phyloP scores from a whole-genome alignment of 2,329 filamentous ascomycete species.

The Ophiostoma piceae region DNA sequence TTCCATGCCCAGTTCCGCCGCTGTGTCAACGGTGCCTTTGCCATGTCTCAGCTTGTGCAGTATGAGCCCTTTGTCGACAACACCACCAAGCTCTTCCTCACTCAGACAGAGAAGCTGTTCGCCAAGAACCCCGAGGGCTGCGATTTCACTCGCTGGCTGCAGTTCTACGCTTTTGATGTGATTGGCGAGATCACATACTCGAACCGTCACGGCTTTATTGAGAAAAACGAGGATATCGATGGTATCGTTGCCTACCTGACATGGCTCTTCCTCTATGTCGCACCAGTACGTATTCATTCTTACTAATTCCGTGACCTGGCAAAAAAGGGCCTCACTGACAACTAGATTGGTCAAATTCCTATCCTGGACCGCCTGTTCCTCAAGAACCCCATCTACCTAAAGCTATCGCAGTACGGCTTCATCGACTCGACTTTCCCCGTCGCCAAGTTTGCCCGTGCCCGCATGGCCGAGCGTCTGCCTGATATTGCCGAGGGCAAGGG shows the following conservation, averaged over 20 bases:
- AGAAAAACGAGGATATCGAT: conserved; percentile 68
- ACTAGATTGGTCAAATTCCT: conserved; percentile 63
- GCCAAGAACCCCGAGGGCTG: conserved; percentile 44
- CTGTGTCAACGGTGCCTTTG: conserved; percentile 69
- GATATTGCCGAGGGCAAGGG: conserved; percentile 36
- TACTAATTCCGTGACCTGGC: conserved; percentile 29
- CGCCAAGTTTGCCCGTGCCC: conserved; percentile 63
- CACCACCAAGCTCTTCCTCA: conserved; percentile 65
- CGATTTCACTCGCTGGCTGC: conserved; percentile 67
- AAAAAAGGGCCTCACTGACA: neutral
- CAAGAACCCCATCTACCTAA: conserved; percentile 69
- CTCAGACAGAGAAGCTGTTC: conserved; percentile 54
- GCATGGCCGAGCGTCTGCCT: conserved; percentile 59
- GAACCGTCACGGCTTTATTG: conserved; percentile 69
- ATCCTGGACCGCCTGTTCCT: conserved; percentile 62
- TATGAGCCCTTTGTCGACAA: conserved; percentile 78
- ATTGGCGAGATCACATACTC: conserved; percentile 73
- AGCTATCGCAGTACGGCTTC: conserved; percentile 61
- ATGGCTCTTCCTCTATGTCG: conserved; percentile 64
- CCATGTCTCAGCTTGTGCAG: conserved; percentile 70
- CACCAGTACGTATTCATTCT: conserved; percentile 41
- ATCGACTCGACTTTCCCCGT: conserved; percentile 66
- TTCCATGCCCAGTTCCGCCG: conserved; percentile 72
- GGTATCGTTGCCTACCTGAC: conserved; percentile 63
- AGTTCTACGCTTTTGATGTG: conserved; percentile 78